Evolutionary conservation across 2,329 filamentous ascomycete genomes (phyloP), one percentile per base, ranked within the genome.

Genomic region (Ascochyta koolunga): DNA sequence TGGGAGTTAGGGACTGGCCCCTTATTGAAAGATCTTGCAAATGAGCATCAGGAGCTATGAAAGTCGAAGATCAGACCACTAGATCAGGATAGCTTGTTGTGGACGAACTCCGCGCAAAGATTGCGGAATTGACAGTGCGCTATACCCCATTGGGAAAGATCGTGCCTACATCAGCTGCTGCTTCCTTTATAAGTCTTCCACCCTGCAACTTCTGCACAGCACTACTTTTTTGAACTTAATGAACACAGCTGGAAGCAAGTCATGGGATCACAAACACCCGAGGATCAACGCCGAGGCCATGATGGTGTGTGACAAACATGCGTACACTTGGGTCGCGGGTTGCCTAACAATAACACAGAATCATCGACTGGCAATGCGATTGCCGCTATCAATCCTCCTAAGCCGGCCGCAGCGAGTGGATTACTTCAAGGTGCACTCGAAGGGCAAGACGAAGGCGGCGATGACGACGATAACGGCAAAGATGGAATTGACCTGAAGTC

Each of bases 401-500:
- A 69, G 45, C 56, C 69, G 50, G 67, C 68, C 31, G 60, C 68
- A 53, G 72, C 71, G 25, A 75, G 58, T 56, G 75, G 74, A 36
- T 64, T 76, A 5, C 51, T 75, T 50, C 53, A 67, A 36, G 66
- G 69, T 52, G 57, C 61, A 36, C 71, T 77, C 71, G 77, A 76
- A 58, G 75, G 79, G 54, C 78, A 68, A 42, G 65, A 76, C 49
- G 80, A 82, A 62, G 77, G 77, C 40, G 80, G 78, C 55, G 79
- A 80, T 41, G 80, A 81, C 44, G 79, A 81, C 25, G 79, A 78
- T 50, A 76, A 77, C 35, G n/a, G 5, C n/a, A 74, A 73, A 19
- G 69, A 44, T 44, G 67, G 64, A 75, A 72, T 73, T 58, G 62
- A 59, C 62, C 25, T 65, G 65, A 72, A 64, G 48, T 33, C 37